A percentile compares a stretch with the other conserved stretches of the same genome.
Conservation (phyloP, 2,329 filamentous ascomycete species). For the Trichoderma polysporum region DNA sequence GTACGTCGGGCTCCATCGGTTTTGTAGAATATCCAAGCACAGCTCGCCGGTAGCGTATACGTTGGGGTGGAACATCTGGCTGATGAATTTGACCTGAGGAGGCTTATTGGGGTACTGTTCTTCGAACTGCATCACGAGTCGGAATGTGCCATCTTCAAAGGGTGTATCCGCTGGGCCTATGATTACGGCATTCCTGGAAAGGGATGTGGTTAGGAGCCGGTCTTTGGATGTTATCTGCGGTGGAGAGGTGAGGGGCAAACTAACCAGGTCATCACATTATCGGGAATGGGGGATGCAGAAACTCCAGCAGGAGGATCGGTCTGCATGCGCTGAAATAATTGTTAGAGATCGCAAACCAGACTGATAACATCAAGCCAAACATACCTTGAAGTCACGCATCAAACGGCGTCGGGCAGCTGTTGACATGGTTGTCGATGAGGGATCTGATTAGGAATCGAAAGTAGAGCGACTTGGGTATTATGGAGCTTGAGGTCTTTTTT, state of each 20-base stretch:
- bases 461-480: neutral
- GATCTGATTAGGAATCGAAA: slow-evolving; percentile 1
- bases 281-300: slow-evolving; percentile 90
- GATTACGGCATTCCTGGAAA: slow-evolving; percentile 89
- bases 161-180: slow-evolving; percentile 96
- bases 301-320: slow-evolving; percentile 96
- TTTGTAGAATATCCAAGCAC: slow-evolving; percentile 95
- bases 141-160: slow-evolving; percentile 97
- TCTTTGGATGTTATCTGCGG: neutral
- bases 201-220: slow-evolving; percentile 19
- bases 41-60: slow-evolving; percentile 97
- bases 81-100: slow-evolving; percentile 96
- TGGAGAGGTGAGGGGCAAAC: slow-evolving; percentile 28
- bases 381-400: slow-evolving; percentile 99
- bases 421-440: slow-evolving; percentile 56
- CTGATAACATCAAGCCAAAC: slow-evolving; percentile 29
- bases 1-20: slow-evolving; percentile 97
- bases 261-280: slow-evolving; percentile 97
- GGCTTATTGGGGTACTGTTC: slow-evolving; percentile 99
- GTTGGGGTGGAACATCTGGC: slow-evolving; percentile 98
- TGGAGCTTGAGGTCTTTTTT: too few species aligned
- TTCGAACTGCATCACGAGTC: slow-evolving; percentile 98
- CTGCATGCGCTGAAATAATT: slow-evolving; percentile 79
- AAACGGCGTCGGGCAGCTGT: slow-evolving; percentile 91
- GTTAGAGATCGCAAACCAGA: slow-evolving; percentile 21